phyloP scores from a whole-genome alignment of 148 eudicot species.

The Rhododendron mucronatum region DNA sequence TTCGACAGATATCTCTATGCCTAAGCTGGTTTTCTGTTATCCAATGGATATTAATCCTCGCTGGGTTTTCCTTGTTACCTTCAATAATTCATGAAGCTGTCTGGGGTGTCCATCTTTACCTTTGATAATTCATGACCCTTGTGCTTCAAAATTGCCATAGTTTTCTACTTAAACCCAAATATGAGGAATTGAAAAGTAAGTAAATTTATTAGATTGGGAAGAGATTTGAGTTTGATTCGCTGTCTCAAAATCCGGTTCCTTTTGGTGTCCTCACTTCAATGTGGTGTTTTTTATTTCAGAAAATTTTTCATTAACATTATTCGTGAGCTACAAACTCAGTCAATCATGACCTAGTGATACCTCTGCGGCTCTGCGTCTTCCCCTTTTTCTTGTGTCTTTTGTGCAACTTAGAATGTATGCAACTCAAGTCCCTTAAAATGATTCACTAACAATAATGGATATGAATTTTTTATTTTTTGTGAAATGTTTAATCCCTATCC shows the following conservation, averaged over 20 bases:
- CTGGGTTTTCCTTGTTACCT: neutral
- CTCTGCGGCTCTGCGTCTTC: neutral
- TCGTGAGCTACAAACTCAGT: neutral
- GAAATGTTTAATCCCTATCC: neutral
- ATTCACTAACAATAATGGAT: neutral
- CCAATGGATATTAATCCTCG: neutral
- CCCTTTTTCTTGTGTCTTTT: neutral
- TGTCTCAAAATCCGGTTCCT: neutral
- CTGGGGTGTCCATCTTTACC: neutral
- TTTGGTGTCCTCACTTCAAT: neutral
- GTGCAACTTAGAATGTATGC: neutral
- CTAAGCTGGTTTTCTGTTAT: neutral
- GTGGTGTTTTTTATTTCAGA: neutral
- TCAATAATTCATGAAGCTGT: neutral
- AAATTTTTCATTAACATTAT: neutral
- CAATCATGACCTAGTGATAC: neutral
- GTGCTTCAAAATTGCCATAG: neutral
- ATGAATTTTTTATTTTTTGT: neutral
- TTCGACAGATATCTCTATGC: neutral
- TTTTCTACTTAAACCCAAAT: neutral
- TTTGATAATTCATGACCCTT: neutral
- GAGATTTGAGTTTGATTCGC: neutral
- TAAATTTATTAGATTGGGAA: neutral
- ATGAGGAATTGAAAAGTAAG: neutral
- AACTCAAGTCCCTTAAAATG: neutral